Conservation (phyloP, 169 alveolate genomes). For the Sarcocystis neurona region DNA sequence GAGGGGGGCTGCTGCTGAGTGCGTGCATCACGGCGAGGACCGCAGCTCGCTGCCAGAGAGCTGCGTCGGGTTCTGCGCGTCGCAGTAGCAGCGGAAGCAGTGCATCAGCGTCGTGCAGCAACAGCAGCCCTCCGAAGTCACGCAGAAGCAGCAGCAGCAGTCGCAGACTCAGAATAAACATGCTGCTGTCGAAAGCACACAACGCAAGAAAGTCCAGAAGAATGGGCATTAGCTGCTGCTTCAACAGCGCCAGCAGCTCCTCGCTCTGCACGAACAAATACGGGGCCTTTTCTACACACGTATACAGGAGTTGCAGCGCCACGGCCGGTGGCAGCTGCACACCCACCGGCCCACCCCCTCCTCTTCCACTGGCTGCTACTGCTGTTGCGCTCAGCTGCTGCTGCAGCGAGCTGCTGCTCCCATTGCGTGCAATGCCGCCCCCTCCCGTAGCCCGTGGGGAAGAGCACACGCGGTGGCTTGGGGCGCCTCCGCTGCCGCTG, state of each 20-base stretch:
- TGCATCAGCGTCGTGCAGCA: neutral
- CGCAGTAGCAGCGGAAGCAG: constrained; percentile 16
- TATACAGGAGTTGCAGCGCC: neutral
- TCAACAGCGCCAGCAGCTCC: neutral
- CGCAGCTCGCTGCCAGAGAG: constrained; percentile 22
- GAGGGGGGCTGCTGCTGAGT: neutral
- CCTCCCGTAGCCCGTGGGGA: too few relatives aligned
- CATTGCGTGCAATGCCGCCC: too few relatives aligned
- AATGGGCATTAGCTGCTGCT: neutral
- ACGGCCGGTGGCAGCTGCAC: constrained; percentile 13
- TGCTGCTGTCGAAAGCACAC: neutral
- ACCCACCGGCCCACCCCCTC: too few relatives aligned
- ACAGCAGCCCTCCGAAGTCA: neutral
- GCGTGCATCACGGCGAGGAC: neutral
- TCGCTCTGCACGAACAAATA: neutral
- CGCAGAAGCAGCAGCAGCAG: neutral
- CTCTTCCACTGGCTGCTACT: too few relatives aligned
- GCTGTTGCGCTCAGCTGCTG: too few relatives aligned
- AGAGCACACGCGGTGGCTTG: too few relatives aligned
- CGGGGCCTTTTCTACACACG: neutral
- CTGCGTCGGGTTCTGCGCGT: neutral
- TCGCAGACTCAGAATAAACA: neutral
- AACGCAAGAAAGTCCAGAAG: neutral
- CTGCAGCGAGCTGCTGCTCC: too few relatives aligned
- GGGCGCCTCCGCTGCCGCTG: too few relatives aligned